These are phyloP conservation scores for Neurospora sp. DNA, from an alignment of 495 filamentous ascomycete species.

Conservation along the genomic window DNA sequence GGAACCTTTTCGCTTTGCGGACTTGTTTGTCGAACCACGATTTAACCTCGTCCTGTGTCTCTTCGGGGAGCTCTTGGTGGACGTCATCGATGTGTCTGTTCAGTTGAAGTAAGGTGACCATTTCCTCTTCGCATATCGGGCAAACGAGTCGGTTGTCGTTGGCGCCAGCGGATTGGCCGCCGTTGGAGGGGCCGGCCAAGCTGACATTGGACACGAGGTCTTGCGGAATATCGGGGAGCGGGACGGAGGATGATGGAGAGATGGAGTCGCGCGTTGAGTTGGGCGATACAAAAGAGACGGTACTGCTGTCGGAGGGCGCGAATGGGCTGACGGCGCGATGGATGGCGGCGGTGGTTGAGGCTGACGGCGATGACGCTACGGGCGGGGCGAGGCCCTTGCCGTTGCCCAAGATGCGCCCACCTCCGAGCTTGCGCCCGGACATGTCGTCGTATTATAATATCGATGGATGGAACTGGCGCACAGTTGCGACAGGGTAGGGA, in stretches of 20 bases:
- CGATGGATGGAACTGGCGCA: not conserved
- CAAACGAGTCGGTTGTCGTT: slow-evolving; percentile 56
- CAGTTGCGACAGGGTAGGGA: not conserved
- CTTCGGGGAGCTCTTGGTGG: slow-evolving; percentile 86
- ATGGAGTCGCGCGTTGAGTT: slow-evolving; percentile 19
- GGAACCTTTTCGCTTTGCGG: slow-evolving; percentile 89
- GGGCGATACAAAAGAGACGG: slow-evolving; percentile 35
- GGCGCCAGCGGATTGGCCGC: slow-evolving; percentile 9
- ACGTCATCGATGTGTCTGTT: slow-evolving; percentile 93
- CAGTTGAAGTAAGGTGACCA: slow-evolving; percentile 90
- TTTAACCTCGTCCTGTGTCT: slow-evolving; percentile 51
- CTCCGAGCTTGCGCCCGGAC: slow-evolving; percentile 76
- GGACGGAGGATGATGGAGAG: slow-evolving; percentile 29
- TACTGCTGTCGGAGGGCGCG: slow-evolving; percentile 44
- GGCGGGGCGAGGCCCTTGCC: slow-evolving; percentile 67
- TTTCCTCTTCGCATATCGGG: slow-evolving; percentile 94
- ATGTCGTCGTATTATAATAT: slow-evolving; percentile 30
- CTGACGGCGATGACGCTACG: slow-evolving; percentile 1
- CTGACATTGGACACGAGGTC: slow-evolving; percentile 39
- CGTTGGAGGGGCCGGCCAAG: slow-evolving; percentile 33
- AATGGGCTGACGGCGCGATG: slow-evolving; percentile 31
- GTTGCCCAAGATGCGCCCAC: slow-evolving; percentile 79
- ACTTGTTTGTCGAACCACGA: slow-evolving; percentile 86
- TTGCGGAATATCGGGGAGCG: slow-evolving; percentile 29
- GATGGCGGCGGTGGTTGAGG: not conserved